Evolutionary conservation across 257 asterid species (phyloP).

Genomic region (Solanum corneliomulleri): DNA sequence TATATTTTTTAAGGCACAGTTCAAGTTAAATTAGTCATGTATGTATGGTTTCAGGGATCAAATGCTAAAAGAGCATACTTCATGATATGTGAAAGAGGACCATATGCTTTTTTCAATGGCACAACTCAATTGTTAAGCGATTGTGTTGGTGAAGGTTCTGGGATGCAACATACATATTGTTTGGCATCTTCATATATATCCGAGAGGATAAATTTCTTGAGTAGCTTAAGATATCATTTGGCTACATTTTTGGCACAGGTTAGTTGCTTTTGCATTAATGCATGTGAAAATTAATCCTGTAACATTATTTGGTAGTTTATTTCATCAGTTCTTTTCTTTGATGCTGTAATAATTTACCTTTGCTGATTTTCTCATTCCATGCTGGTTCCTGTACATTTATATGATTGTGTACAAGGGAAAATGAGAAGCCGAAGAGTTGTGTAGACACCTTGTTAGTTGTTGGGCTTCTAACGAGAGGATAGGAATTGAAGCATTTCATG

Average conservation of each 20-base stretch:
- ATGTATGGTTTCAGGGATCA: constrained; percentile 43
- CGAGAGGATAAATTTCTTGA: constrained; percentile 67
- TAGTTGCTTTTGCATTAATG: not conserved
- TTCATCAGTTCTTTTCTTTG: not conserved
- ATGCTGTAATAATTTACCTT: not conserved
- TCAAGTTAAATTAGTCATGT: not conserved
- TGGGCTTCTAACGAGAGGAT: not conserved
- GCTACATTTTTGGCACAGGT: constrained; percentile 95
- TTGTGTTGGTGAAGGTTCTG: constrained; percentile 54
- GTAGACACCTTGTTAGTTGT: not conserved
- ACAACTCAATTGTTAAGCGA: constrained; percentile 52
- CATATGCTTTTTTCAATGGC: constrained; percentile 68
- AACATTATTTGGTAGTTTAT: not conserved
- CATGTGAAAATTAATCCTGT: not conserved
- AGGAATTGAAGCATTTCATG: not conserved
- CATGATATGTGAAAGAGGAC: constrained; percentile 92
- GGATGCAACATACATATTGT: constrained; percentile 42
- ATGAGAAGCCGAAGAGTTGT: not conserved
- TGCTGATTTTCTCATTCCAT: not conserved
- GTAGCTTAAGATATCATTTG: constrained; percentile 60
- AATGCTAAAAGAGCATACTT: constrained; percentile 69
- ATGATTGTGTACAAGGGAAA: not conserved
- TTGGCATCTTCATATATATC: constrained; percentile 79
- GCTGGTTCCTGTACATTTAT: not conserved
- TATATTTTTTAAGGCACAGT: not conserved